Percentiles rank a stretch among this genome's conserved stretches.
These are phyloP conservation scores for Yarrowia sp. DNA, from an alignment of 805 yeast genomes.

Conservation along the genomic window DNA sequence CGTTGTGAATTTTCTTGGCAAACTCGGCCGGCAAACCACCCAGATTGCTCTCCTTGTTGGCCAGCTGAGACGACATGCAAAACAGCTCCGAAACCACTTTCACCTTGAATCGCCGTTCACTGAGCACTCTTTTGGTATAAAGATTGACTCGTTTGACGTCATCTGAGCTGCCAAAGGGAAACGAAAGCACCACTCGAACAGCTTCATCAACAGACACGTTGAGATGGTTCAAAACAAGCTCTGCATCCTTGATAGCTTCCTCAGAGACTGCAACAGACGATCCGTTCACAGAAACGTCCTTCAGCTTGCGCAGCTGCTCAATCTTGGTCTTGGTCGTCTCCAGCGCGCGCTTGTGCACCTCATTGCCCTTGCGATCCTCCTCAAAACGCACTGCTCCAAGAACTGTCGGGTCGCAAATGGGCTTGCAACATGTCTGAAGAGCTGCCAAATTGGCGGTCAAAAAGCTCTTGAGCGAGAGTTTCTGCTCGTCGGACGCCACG, in stretches of 20 bases:
- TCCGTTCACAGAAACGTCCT: background rate
- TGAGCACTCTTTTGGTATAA: background rate
- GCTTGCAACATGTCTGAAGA: slow-evolving; percentile 3
- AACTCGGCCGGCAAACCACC: background rate
- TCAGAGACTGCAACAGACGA: background rate
- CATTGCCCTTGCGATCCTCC: slow-evolving; percentile 23
- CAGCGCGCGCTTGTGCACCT: slow-evolving; percentile 3
- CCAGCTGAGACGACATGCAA: background rate
- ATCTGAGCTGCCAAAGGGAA: background rate
- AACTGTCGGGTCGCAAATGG: slow-evolving; percentile 3
- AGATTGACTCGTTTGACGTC: slow-evolving; percentile 1
- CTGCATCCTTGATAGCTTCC: slow-evolving; percentile 2
- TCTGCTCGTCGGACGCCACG: background rate
- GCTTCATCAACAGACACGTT: slow-evolving; percentile 13
- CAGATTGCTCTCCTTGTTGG: background rate
- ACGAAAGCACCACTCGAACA: slow-evolving; percentile 1
- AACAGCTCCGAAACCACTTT: slow-evolving; percentile 1
- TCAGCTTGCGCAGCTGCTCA: slow-evolving; percentile 2
- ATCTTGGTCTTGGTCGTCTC: slow-evolving; percentile 13
- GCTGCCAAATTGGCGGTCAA: slow-evolving; percentile 3
- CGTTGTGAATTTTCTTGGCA: slow-evolving; percentile 1
- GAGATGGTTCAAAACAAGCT: slow-evolving; percentile 7
- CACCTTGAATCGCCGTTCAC: slow-evolving; percentile 16
- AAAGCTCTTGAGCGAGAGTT: background rate
- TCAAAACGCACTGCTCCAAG: slow-evolving; percentile 8